Percentiles rank a stretch among this genome's conserved stretches.
Evolutionary conservation across 331 rosid species (phyloP).

Genomic region (Erythrophleum ivorense): DNA sequence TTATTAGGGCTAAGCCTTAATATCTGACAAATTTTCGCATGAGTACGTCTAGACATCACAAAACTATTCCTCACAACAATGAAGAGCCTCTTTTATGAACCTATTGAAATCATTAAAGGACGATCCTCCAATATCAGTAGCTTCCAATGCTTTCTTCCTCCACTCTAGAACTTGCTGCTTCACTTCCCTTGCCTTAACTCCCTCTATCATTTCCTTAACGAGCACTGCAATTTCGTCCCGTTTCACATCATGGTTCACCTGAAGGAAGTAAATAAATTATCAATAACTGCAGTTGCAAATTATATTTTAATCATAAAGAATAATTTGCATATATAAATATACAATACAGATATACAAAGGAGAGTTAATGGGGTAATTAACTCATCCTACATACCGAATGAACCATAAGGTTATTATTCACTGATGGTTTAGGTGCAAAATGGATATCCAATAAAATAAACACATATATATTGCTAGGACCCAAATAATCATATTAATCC

Average conservation of each 20-base stretch:
- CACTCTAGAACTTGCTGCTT: conserved; percentile 42
- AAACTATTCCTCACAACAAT: not conserved
- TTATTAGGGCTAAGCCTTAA: not conserved
- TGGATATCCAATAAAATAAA: no score
- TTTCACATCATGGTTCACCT: conserved; percentile 44
- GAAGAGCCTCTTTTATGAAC: conserved; percentile 44
- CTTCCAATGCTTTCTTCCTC: conserved; percentile 38
- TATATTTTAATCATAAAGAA: no score
- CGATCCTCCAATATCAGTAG: conserved; percentile 44
- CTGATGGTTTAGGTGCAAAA: no score
- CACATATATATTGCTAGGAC: no score
- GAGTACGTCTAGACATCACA: not conserved
- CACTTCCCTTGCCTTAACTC: conserved; percentile 35
- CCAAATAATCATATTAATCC: no score
- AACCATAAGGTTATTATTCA: no score
- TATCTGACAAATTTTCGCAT: no score
- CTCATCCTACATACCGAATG: no score
- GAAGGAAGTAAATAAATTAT: not conserved
- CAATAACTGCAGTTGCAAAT: no score
- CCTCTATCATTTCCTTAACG: conserved; percentile 50
- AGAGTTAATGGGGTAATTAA: no score
- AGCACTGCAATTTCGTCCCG: conserved; percentile 37
- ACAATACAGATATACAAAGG: no score
- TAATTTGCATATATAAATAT: no score
- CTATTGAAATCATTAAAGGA: conserved; percentile 48